A percentile compares a stretch with the other conserved stretches of the same genome.
phyloP scores from a whole-genome alignment of 441 rosid species.

The Corymbia calophylla region DNA sequence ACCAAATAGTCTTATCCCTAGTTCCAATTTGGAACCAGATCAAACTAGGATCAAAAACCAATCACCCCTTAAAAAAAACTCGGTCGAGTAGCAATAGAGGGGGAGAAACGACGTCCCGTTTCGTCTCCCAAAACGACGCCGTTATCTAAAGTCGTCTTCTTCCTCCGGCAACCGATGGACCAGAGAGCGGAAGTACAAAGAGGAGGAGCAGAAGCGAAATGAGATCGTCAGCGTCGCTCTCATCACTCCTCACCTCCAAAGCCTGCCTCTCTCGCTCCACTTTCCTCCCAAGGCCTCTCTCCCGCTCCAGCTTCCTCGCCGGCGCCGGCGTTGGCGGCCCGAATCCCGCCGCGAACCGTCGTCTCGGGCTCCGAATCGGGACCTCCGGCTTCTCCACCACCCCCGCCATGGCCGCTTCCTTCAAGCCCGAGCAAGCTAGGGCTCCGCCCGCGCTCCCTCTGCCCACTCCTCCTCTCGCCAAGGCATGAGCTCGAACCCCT shows the following conservation, averaged over 20 bases:
- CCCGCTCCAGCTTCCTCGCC: slow-evolving; percentile 5
- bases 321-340: not conserved
- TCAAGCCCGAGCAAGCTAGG: slow-evolving; percentile 72
- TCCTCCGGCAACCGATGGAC: not conserved
- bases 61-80: too few relatives aligned
- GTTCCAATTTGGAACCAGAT: too few relatives aligned
- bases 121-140: not conserved
- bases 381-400: not conserved
- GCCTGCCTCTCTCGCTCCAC: not conserved
- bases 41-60: too few relatives aligned
- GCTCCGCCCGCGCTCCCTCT: slow-evolving; percentile 75
- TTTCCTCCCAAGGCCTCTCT: not conserved
- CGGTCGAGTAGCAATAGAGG: too few relatives aligned
- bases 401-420: slow-evolving; percentile 53
- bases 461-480: slow-evolving; percentile 62
- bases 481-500: slow-evolving; percentile 23
- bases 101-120: not conserved
- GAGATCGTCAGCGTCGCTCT: slow-evolving; percentile 35
- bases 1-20: too few relatives aligned
- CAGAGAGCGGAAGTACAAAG: not conserved
- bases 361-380: not conserved
- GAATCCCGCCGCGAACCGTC: not conserved
- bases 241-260: slow-evolving; percentile 20
- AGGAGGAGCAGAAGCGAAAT: not conserved
- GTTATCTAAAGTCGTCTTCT: not conserved